A percentile compares a stretch with the other conserved stretches of the same genome.
Conservation (phyloP, 768 basidiomycete genomes). For the Leccinum truebloodii region DNA sequence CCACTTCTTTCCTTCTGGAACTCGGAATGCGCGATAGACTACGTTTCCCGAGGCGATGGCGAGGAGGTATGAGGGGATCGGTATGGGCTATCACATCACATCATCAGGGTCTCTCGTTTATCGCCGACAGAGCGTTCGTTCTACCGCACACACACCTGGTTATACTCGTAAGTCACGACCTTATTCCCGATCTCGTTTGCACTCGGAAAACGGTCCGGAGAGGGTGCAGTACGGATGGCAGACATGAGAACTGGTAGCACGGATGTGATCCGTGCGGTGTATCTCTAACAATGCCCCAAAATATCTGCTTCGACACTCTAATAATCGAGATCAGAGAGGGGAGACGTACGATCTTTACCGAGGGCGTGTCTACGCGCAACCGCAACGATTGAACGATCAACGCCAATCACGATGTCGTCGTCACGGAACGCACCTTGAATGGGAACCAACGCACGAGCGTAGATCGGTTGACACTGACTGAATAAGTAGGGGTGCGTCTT, state of each 20-base stretch:
- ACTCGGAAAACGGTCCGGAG: slow-evolving; percentile 64
- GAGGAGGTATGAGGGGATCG: slow-evolving; percentile 87
- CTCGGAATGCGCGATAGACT: slow-evolving; percentile 64
- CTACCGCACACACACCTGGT: slow-evolving; percentile 53
- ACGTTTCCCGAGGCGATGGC: slow-evolving; percentile 89
- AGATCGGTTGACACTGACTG: slow-evolving; percentile 92
- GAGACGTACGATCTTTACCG: slow-evolving; percentile 72
- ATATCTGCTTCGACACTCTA: background rate
- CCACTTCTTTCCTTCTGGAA: slow-evolving; percentile 66
- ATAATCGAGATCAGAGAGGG: background rate
- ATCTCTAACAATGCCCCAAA: slow-evolving; percentile 49
- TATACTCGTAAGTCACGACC: slow-evolving; percentile 68
- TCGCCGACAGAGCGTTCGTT: background rate
- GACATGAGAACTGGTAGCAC: slow-evolving; percentile 83
- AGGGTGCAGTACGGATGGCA: slow-evolving; percentile 78
- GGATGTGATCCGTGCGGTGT: slow-evolving; percentile 71
- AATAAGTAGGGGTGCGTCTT: slow-evolving; percentile 86
- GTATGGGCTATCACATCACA: slow-evolving; percentile 50
- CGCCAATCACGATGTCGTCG: background rate
- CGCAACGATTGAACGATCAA: background rate
- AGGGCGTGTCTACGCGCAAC: slow-evolving; percentile 66
- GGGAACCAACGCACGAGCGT: slow-evolving; percentile 77
- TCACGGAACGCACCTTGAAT: slow-evolving; percentile 57
- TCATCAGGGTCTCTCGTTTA: background rate
- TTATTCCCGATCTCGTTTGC: slow-evolving; percentile 73